Evolutionary conservation across 495 filamentous ascomycete genomes (phyloP).

Genomic region (Melanomma pulvis-pyrius): DNA sequence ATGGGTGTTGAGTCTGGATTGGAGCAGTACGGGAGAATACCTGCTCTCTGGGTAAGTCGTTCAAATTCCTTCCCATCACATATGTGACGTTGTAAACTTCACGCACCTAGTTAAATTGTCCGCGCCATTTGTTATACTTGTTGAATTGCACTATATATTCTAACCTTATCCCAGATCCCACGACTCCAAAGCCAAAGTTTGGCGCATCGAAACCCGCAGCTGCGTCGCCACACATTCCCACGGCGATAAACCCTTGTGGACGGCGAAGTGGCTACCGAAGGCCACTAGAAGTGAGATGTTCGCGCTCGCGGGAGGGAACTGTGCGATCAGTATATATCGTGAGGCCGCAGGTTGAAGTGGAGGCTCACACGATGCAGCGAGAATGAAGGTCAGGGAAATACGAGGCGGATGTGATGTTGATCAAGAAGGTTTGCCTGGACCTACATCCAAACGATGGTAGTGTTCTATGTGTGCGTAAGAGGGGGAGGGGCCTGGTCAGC

Average conservation of each 20-base stretch:
- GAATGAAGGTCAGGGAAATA: neutral
- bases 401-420: neutral
- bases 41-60: constrained; percentile 74
- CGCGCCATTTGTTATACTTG: neutral
- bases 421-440: too few relatives aligned
- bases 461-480: too few relatives aligned
- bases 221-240: constrained; percentile 95
- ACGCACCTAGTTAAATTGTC: neutral
- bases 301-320: constrained; percentile 77
- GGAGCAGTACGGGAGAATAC: constrained; percentile 93
- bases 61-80: neutral
- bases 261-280: constrained; percentile 86
- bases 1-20: constrained; percentile 88
- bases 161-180: constrained; percentile 57
- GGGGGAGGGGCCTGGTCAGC: too few relatives aligned
- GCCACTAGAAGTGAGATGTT: constrained; percentile 74
- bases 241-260: constrained; percentile 83
- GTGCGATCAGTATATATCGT: constrained; percentile 83
- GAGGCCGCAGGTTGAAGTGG: constrained; percentile 60
- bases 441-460: too few relatives aligned
- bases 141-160: neutral
- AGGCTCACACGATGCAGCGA: neutral
- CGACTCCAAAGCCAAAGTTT: constrained; percentile 93
- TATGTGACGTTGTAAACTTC: neutral
- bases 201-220: constrained; percentile 76